These are phyloP conservation scores for Colletotrichum plurivorum DNA, from an alignment of 2,329 filamentous ascomycete genomes.

Conservation along the genomic window DNA sequence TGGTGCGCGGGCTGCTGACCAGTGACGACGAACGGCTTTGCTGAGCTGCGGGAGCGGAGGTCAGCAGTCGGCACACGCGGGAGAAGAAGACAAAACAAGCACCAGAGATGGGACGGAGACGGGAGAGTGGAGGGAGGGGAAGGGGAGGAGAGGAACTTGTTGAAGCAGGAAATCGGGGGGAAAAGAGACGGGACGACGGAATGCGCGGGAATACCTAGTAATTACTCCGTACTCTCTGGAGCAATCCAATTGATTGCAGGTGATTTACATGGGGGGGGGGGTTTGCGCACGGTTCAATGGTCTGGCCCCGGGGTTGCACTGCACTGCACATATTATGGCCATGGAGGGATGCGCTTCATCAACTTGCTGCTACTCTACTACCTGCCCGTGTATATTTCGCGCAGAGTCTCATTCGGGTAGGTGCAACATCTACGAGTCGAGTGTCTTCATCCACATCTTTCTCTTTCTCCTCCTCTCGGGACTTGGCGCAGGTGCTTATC, in stretches of 20 bases:
- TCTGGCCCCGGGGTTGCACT: neutral
- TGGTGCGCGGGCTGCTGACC: neutral
- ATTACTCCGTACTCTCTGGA: too few species aligned
- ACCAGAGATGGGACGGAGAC: conserved; percentile 27
- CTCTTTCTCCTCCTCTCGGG: conserved; percentile 8
- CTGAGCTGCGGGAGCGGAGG: neutral
- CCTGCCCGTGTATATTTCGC: neutral
- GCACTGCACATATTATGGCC: neutral
- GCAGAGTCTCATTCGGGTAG: neutral
- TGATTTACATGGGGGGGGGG: conserved; percentile 5
- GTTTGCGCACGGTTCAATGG: neutral
- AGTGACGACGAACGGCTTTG: conserved; percentile 3
- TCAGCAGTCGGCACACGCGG: neutral
- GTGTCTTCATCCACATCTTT: neutral
- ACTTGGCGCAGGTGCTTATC: neutral
- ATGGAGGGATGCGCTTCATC: neutral
- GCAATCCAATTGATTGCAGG: too few species aligned
- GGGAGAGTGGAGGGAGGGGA: conserved; percentile 9
- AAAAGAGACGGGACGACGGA: conserved; percentile 29
- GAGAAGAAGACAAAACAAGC: conserved; percentile 13
- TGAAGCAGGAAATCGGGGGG: conserved; percentile 17
- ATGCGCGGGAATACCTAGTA: conserved; percentile 24
- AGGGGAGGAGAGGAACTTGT: conserved; percentile 8
- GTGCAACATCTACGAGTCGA: too few species aligned
- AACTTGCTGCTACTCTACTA: neutral